Percentiles rank a stretch among this genome's conserved stretches.
Conservation (phyloP, 2,329 filamentous ascomycete species). For the Aspergillus fumigatiaffinis region DNA sequence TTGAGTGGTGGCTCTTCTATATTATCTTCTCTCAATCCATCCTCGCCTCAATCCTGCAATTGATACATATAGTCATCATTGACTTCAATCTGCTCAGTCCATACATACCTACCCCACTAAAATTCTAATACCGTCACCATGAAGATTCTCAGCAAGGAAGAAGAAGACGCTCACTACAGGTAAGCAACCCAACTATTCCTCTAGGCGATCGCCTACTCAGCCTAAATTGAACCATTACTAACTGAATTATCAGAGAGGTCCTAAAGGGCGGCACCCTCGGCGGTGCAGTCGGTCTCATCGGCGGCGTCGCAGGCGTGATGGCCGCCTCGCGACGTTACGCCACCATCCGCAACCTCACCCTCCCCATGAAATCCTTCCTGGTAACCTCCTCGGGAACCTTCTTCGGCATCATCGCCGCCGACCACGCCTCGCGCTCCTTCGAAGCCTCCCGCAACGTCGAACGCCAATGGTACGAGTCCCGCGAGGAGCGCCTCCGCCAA, state of each 20-base stretch:
- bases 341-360: constrained; percentile 73
- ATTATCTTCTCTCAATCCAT: background rate
- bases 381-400: constrained; percentile 80
- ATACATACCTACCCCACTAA: constrained; percentile 1
- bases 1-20: constrained; percentile 6
- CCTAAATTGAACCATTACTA: constrained; percentile 1
- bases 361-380: constrained; percentile 89
- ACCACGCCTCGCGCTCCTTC: constrained; percentile 67
- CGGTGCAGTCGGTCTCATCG: constrained; percentile 61
- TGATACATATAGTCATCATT: background rate
- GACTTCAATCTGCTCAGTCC: background rate
- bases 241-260: constrained; percentile 53
- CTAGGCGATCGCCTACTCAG: background rate
- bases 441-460: constrained; percentile 67
- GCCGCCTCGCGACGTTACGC: constrained; percentile 67
- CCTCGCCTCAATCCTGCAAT: background rate
- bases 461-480: constrained; percentile 61
- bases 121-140: constrained; percentile 50
- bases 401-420: constrained; percentile 80
- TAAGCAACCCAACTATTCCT: constrained; percentile 28
- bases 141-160: constrained; percentile 95
- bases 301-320: constrained; percentile 66
- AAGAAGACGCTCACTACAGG: constrained; percentile 82
- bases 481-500: constrained; percentile 54
- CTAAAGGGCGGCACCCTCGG: constrained; percentile 75